These are phyloP conservation scores for Lyophyllum shimeji DNA, from an alignment of 768 basidiomycete species.

Conservation along the genomic window DNA sequence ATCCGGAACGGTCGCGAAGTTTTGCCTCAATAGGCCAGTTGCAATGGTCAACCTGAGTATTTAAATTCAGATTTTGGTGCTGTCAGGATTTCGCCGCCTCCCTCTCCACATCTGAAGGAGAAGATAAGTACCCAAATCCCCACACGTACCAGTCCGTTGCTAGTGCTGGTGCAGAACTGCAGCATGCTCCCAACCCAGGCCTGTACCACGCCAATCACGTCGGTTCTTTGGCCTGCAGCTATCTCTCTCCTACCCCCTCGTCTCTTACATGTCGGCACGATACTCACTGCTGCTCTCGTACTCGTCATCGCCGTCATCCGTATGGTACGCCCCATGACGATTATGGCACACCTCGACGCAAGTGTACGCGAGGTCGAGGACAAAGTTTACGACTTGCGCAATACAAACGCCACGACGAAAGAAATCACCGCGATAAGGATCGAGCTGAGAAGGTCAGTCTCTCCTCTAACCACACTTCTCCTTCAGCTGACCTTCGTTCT, in stretches of 20 bases:
- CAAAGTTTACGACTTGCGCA: background rate
- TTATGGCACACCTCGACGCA: background rate
- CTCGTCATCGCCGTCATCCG: background rate
- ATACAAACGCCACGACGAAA: too few species aligned
- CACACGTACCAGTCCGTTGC: too few species aligned
- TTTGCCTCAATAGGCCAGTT: too few species aligned
- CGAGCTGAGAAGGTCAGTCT: background rate
- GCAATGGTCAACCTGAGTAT: too few species aligned
- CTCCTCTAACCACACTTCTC: background rate
- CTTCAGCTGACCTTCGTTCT: background rate
- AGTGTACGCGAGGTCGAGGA: background rate
- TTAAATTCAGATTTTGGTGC: too few species aligned
- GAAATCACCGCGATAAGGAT: background rate
- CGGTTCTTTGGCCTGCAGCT: background rate
- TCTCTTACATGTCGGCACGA: background rate
- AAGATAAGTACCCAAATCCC: too few species aligned
- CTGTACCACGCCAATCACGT: background rate
- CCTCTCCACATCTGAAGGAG: too few species aligned
- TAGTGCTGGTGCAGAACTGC: too few species aligned
- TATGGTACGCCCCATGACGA: background rate
- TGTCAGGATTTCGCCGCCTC: too few species aligned
- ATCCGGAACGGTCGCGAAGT: too few species aligned
- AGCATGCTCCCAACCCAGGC: too few species aligned
- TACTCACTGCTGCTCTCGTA: background rate
- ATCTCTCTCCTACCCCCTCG: background rate